Conservation (phyloP, 305 asterid species). For the Solanum aculeatissimum region DNA sequence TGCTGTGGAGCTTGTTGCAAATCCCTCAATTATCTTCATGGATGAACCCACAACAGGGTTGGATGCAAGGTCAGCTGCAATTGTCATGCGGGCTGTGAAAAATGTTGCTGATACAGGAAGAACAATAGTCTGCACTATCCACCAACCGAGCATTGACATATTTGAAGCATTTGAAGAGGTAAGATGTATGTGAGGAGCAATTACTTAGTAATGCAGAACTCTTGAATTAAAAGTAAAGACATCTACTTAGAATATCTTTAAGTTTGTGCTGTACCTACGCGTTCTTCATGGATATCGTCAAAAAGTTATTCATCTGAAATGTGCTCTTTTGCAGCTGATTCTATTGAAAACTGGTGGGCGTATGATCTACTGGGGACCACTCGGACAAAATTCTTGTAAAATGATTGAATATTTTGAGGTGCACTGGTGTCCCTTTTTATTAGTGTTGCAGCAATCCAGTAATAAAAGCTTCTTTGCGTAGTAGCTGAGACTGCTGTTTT, state of each 20-base stretch:
- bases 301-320: background rate
- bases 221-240: background rate
- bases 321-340: conserved; percentile 32
- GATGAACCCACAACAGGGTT: conserved; percentile 83
- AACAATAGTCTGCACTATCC: conserved; percentile 81
- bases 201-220: background rate
- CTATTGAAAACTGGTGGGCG: conserved; percentile 75
- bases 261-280: background rate
- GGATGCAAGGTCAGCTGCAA: conserved; percentile 82
- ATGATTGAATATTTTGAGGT: conserved; percentile 81
- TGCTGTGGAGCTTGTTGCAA: conserved; percentile 75
- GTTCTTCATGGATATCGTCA: background rate
- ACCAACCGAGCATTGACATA: conserved; percentile 74
- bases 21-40: conserved; percentile 72
- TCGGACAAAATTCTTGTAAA: conserved; percentile 49
- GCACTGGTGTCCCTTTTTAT: background rate
- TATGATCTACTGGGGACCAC: conserved; percentile 63
- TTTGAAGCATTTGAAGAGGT: conserved; percentile 87
- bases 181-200: background rate
- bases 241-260: background rate
- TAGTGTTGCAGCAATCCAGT: background rate
- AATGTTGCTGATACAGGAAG: conserved; percentile 75
- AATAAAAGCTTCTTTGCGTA: background rate
- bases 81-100: conserved; percentile 78
- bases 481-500: background rate